Conservation (phyloP, 2,329 filamentous ascomycete species). For the Pyrenophora seminiperda region DNA sequence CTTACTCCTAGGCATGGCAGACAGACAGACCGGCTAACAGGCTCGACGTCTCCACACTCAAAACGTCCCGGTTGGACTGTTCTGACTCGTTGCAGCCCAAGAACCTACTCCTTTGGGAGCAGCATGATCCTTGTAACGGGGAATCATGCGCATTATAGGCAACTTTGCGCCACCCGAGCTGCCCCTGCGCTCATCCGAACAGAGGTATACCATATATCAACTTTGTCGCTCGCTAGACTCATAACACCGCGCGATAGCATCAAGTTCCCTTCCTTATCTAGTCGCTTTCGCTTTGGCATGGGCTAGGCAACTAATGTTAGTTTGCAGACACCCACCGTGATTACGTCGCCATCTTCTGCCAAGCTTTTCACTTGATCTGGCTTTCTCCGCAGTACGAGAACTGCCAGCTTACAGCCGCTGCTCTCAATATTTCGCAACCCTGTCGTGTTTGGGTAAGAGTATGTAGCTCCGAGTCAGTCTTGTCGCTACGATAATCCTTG, state of each 20-base stretch:
- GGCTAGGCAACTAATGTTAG: neutral
- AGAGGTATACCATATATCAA: neutral
- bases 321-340: neutral
- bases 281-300: slow-evolving; percentile 1
- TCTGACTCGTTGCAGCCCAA: slow-evolving; percentile 10
- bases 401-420: too few relatives aligned
- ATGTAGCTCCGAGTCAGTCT: neutral
- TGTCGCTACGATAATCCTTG: neutral
- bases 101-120: slow-evolving; percentile 2
- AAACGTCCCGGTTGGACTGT: slow-evolving; percentile 1
- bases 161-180: neutral
- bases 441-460: too few relatives aligned
- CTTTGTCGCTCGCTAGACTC: neutral
- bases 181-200: slow-evolving; percentile 1
- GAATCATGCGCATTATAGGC: slow-evolving; percentile 8
- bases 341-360: neutral
- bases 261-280: neutral
- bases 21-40: neutral
- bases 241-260: slow-evolving; percentile 3
- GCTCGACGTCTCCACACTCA: slow-evolving; percentile 8
- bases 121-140: slow-evolving; percentile 7
- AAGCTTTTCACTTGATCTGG: neutral
- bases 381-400: slow-evolving; percentile 6
- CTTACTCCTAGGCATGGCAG: slow-evolving; percentile 1
- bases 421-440: too few relatives aligned